These are phyloP conservation scores for Glomus cerebriforme DNA, from an alignment of 192 early-diverging fungal genomes.

Conservation along the genomic window DNA sequence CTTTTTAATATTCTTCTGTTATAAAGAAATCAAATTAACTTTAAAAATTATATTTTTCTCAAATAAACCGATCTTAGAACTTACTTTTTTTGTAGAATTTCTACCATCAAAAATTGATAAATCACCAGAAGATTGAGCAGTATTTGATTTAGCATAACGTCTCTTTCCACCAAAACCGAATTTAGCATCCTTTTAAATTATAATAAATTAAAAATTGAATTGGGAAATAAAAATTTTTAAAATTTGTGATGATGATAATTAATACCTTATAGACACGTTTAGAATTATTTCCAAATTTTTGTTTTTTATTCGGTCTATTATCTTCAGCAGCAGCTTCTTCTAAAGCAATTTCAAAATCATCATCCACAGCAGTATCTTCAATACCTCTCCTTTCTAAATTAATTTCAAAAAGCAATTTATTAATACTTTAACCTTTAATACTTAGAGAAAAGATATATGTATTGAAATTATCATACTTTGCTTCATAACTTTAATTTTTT, in stretches of 20 bases:
- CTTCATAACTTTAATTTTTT: constrained; percentile 89
- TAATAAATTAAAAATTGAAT: neutral
- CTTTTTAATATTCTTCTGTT: constrained; percentile 31
- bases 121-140: constrained; percentile 73
- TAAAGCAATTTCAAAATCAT: constrained; percentile 75
- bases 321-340: constrained; percentile 45
- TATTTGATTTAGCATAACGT: constrained; percentile 77
- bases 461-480: constrained; percentile 53
- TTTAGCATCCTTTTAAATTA: constrained; percentile 66
- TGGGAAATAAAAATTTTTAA: neutral
- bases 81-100: constrained; percentile 30
- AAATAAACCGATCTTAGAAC: neutral
- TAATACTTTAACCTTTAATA: constrained; percentile 27
- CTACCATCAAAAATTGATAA: constrained; percentile 63
- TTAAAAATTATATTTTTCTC: constrained; percentile 32
- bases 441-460: neutral
- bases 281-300: neutral
- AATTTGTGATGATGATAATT: constrained; percentile 5
- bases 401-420: neutral
- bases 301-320: neutral
- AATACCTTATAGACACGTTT: constrained; percentile 29
- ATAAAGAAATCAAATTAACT: constrained; percentile 27
- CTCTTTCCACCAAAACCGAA: constrained; percentile 94
- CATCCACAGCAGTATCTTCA: constrained; percentile 51
- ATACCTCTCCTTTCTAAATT: constrained; percentile 56